A percentile compares a stretch with the other conserved stretches of the same genome.
phyloP scores from a whole-genome alignment of 208 protist genomes.

The Trypanosoma grayi region DNA sequence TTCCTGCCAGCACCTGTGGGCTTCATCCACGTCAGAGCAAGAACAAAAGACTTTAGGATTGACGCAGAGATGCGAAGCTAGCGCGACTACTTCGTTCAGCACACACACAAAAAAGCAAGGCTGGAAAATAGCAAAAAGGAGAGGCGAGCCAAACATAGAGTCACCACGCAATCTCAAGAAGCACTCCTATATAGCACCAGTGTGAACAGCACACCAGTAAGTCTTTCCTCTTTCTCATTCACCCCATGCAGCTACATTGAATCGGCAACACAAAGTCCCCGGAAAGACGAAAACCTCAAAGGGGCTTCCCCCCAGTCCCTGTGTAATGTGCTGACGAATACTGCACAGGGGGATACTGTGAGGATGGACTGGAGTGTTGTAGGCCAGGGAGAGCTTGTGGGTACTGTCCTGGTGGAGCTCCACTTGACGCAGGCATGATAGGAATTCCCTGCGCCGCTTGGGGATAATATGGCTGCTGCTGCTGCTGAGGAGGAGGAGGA shows the following conservation, averaged over 20 bases:
- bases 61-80: too few relatives aligned
- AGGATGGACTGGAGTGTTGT: background rate
- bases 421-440: background rate
- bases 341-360: constrained; percentile 13
- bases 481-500: constrained; percentile 14
- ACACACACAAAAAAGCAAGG: too few relatives aligned
- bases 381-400: constrained; percentile 14
- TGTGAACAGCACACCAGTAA: background rate
- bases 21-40: too few relatives aligned
- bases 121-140: too few relatives aligned
- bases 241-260: background rate
- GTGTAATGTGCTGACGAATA: background rate
- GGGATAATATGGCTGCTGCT: constrained; percentile 24
- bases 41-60: too few relatives aligned
- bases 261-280: too few relatives aligned
- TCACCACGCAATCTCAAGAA: too few relatives aligned
- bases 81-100: too few relatives aligned
- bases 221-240: background rate
- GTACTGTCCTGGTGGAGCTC: constrained; percentile 10
- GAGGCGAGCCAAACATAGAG: too few relatives aligned
- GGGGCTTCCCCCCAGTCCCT: background rate
- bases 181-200: too few relatives aligned
- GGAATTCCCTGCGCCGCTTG: constrained; percentile 11
- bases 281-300: background rate
- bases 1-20: too few relatives aligned